Base-by-base conservation (phyloP, 495 filamentous ascomycete species). In the Trypethelium eluteriae region DNA sequence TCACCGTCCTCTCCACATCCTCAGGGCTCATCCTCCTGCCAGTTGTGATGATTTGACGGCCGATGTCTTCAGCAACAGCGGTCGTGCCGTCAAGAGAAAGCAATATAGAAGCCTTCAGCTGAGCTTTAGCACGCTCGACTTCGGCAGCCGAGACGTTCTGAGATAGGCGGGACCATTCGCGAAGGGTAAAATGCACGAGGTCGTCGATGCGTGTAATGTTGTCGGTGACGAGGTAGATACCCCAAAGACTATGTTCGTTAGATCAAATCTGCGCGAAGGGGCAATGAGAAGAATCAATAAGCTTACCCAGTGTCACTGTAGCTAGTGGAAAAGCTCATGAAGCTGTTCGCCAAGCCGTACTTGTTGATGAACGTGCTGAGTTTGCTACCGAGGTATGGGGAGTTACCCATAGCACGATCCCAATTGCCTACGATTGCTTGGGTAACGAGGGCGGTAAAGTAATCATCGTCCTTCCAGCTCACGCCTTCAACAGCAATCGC, bases 381-480 rank as follows among this genome's bases (percentile, higher is more conserved):
- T 84, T 93, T 97, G 91, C 91, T 96, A 70, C 94, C 95, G 69
- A 97, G 86, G 83, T 96, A 93, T 62, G 92, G 85, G 59, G 93
- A 91, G 80, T 92, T 96, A 76, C 95, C 95, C 89, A 98, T 95
- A 64, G 94, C 89, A 79, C 92, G 92, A 81, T 99, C 94, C 87
- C 94, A 99, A 86, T 99, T 99, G 74, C 94, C 94, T 72, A 99
- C 91, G 75, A 99, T 97, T 70, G 94, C 95, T 83, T 99, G 94
- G 61, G 94, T 89, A 69, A 99, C 93, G 64, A 99, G 83, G 56
- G 89, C 94, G 70, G 94, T 97, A 84, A 97, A 99, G 85, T 98
- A 98, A 80, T 96, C 92, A 66, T 94, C 91, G 73, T 96, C 92
- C 80, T 91, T 96, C 94, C 94, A 99, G 89, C 91, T 94, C 62